Percentiles rank a stretch among this genome's conserved stretches.
Evolutionary conservation across 2,329 filamentous ascomycete species (phyloP).

Genomic region (Phialocephala sp.): DNA sequence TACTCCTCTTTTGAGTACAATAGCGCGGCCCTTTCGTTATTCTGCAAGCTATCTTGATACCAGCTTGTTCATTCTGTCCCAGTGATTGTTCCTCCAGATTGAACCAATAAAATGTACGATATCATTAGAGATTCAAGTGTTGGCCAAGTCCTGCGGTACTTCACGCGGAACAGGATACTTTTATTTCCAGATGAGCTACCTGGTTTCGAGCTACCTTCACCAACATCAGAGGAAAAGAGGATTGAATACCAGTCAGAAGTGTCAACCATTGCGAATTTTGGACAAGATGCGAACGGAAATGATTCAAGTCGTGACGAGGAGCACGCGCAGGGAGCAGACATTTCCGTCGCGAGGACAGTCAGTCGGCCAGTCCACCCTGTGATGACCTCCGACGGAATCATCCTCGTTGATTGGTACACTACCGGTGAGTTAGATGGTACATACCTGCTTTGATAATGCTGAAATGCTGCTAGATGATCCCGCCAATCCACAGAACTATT

Average conservation of each 20-base stretch:
- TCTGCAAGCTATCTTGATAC: not conserved
- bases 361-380: constrained; percentile 12
- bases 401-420: constrained; percentile 21
- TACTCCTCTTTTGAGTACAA: too few species aligned
- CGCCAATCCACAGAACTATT: constrained; percentile 59
- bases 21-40: too few species aligned
- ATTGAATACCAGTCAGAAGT: not conserved
- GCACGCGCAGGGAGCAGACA: not conserved
- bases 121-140: constrained; percentile 11
- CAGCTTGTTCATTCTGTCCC: not conserved
- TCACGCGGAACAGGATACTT: not conserved
- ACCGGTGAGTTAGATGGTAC: not conserved
- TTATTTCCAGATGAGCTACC: constrained; percentile 6
- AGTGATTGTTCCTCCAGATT: not conserved
- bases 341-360: not conserved
- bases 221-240: constrained; percentile 5
- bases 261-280: constrained; percentile 3
- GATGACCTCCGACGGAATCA: constrained; percentile 12
- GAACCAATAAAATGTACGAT: not conserved
- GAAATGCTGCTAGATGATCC: constrained; percentile 15
- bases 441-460: not conserved
- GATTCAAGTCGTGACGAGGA: not conserved
- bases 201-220: constrained; percentile 13
- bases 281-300: not conserved
- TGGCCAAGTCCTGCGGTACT: not conserved